Base-by-base conservation (phyloP, 148 eudicot genomes). In the Drosera capensis region DNA sequence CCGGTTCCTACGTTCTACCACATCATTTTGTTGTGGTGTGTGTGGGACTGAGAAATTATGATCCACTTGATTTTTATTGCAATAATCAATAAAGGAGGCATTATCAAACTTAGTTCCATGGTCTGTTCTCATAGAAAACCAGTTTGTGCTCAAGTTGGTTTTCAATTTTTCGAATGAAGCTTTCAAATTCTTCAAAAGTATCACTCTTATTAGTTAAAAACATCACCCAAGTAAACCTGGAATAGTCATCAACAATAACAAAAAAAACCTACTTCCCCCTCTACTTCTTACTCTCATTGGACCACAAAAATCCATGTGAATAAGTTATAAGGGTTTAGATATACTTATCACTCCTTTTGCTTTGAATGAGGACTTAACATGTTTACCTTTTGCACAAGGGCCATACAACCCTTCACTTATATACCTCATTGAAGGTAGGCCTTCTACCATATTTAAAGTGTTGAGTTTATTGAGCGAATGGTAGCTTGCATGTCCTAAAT, bases 281-380 rank as follows among this genome's bases (percentile, higher is more conserved):
- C 24, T 4, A 26, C 48, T 41, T 2, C 14, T 16, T 0, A 40
- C 39, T 23, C 46, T 41, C 37, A 52, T 52, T 0, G 56, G 56
- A 17, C 37, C 56, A 25, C 56, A 25, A 0, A 40, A 19, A 26
- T 40, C 56, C 46, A 52, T 52, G 9, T 40, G 55, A 0, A 51
- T 2, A 8, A 51, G 18, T 23, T 51, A 20, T 1, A 51, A 22
- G 0, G 45, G 46, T 1, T 9, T 23, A 0, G 56, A 23, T 0
- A 45, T 51, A 7, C 49, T 25, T 20, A 53, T 22, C 48, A 36
- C 16, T 14, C 15, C 0, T 11, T 25, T 26, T 46, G 15, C n/a
- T 14, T 37, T 13, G n/a, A 37, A 37, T 8, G 40, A 37, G 3
- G 15, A 37, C n/a, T 14, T 5, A 37, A 37, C 5, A 9, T 37